Evolutionary conservation across 2,329 filamentous ascomycete species (phyloP), one percentile per base, ranked within the genome.

Genomic region (Neonectria faginata): DNA sequence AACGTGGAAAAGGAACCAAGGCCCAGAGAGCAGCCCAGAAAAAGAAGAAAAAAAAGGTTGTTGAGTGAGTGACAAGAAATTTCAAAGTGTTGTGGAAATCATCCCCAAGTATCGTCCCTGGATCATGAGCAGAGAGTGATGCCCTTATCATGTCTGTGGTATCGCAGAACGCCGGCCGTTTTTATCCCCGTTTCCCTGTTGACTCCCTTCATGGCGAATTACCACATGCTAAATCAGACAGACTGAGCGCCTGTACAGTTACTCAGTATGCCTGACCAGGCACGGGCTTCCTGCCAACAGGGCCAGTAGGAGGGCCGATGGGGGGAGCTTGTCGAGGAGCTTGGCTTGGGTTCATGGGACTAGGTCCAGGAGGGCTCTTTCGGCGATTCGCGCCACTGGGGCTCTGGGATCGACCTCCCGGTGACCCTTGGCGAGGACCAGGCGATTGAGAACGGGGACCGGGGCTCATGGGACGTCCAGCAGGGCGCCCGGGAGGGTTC

Each of bases 201-300:
- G 60, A 70, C 60, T 67, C 69, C 67, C 48, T 60, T 62, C 48
- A 20, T 57, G 52, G 50, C 55, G 64, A 51, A 62, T 55, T 60
- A 60, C 51, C 55, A 61, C 57, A 55, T 65, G 56, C 63, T 66
- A 61, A 61, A 64, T 66, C 62, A 66, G 53, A 48, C 53, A 57
- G 56, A 59, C 57, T 41, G n/a, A 57, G 42, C 48, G 20, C 25
- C 42, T 29, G 10, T 62, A 55, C 50, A 48, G 22, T 63, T 52
- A 41, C 62, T 74, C 56, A 86, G 60, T 83, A 83, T 4, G 85
- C 84, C 75, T 87, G 85, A 39, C 85, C 85, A 6, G 86, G 85
- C 44, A 89, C 83, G 27, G 86, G 85, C 75, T 89, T 88, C 60
- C 86, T 83, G 69, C 78, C 81, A 64, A 87, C 80, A 27, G 82